Percentiles rank a stretch among this genome's conserved stretches.
These are phyloP conservation scores for Rhexocercosporidium sp. DNA, from an alignment of 2,329 filamentous ascomycete genomes.

Conservation along the genomic window DNA sequence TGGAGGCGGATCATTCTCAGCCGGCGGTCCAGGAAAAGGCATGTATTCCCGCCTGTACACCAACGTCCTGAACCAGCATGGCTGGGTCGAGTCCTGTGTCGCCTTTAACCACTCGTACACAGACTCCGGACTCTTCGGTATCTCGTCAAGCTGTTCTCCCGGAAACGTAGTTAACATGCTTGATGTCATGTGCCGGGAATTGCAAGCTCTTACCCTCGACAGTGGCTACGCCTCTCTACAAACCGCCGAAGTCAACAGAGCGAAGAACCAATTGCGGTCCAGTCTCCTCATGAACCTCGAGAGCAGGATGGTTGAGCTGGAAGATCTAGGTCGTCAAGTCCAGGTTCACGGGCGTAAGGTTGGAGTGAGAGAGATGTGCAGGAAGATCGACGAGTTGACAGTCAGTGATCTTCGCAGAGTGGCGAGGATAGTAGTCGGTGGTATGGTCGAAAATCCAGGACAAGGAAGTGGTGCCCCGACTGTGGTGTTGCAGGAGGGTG, in stretches of 20 bases:
- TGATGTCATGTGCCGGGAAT: conserved; percentile 92
- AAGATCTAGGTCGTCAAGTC: conserved; percentile 92
- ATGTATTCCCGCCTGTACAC: conserved; percentile 99
- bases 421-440: conserved; percentile 77
- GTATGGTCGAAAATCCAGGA: conserved; percentile 75
- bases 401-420: conserved; percentile 82
- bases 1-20: conserved; percentile 94
- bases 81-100: conserved; percentile 95
- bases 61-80: conserved; percentile 95
- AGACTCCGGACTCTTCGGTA: conserved; percentile 93
- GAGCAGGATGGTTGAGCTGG: conserved; percentile 94
- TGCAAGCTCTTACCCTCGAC: conserved; percentile 78
- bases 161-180: conserved; percentile 82
- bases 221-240: conserved; percentile 75
- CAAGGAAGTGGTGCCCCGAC: conserved; percentile 86
- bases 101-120: conserved; percentile 98
- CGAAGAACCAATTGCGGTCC: conserved; percentile 94
- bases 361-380: conserved; percentile 91
- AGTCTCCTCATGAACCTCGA: conserved; percentile 97
- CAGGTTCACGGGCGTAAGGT: conserved; percentile 96
- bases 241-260: conserved; percentile 80
- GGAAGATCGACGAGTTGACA: conserved; percentile 80
- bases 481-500: conserved; percentile 91
- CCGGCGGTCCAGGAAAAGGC: conserved; percentile 94
- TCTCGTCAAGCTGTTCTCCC: conserved; percentile 84